These are phyloP conservation scores for Fusarium sp. DNA, from an alignment of 2,329 filamentous ascomycete species.

Conservation along the genomic window DNA sequence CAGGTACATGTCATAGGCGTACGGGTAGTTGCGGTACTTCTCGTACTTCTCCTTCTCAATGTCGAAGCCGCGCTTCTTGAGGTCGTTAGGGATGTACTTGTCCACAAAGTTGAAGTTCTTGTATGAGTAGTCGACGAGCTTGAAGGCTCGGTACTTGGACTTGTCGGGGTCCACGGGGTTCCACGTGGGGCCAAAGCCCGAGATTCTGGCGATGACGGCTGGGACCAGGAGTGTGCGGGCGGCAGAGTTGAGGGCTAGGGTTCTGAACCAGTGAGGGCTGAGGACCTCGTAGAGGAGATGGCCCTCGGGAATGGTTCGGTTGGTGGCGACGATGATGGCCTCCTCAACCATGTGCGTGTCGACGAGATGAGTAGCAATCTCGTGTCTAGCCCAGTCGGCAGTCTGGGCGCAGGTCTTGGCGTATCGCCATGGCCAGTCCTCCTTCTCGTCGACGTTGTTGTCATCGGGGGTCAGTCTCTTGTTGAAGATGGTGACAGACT, in stretches of 20 bases:
- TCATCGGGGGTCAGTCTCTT: constrained; percentile 19
- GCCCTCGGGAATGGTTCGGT: constrained; percentile 21
- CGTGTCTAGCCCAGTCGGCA: constrained; percentile 33
- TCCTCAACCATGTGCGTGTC: constrained; percentile 35
- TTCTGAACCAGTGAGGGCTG: constrained; percentile 32
- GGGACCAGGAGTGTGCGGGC: constrained; percentile 17
- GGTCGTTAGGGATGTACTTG: constrained; percentile 34
- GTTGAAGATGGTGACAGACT: constrained; percentile 32
- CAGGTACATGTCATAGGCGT: constrained; percentile 15
- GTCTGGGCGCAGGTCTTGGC: constrained; percentile 35
- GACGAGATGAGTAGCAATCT: constrained; percentile 27
- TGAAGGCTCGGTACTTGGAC: background rate
- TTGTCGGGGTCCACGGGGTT: background rate
- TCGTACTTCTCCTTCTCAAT: constrained; percentile 10
- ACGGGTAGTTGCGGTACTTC: constrained; percentile 34
- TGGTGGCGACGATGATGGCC: constrained; percentile 33
- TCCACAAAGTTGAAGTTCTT: constrained; percentile 35
- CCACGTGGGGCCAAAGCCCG: constrained; percentile 11
- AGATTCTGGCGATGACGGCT: constrained; percentile 15
- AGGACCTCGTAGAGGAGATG: constrained; percentile 28
- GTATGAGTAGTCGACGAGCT: constrained; percentile 18
- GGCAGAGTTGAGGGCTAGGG: constrained; percentile 19
- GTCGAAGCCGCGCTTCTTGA: constrained; percentile 35
- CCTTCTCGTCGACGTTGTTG: constrained; percentile 14
- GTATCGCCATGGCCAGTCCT: constrained; percentile 34